These are phyloP conservation scores for Neltuma alba DNA, from an alignment of 306 rosid species.

Conservation along the genomic window DNA sequence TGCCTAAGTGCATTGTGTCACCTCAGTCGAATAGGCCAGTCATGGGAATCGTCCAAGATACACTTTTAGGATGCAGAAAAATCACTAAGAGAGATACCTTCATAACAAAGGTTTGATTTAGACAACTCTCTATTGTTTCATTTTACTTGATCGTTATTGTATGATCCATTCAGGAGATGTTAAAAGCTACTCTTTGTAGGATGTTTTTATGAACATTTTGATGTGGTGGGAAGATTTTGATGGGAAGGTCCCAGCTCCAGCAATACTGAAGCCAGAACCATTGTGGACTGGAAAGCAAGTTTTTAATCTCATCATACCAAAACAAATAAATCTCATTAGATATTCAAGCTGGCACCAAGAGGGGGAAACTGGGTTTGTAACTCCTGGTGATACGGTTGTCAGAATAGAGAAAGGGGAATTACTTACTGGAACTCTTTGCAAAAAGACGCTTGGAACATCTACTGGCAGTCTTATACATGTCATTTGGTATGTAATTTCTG, in stretches of 20 bases:
- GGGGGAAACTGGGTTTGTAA: slow-evolving; percentile 68
- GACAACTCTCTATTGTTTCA: slow-evolving; percentile 20
- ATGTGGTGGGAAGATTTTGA: slow-evolving; percentile 99
- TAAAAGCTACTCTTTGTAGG: slow-evolving; percentile 52
- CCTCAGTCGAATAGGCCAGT: slow-evolving; percentile 98
- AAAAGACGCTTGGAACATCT: slow-evolving; percentile 92
- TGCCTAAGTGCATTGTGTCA: slow-evolving; percentile 97
- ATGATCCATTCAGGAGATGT: slow-evolving; percentile 31
- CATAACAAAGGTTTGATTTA: slow-evolving; percentile 70
- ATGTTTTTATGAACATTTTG: slow-evolving; percentile 96
- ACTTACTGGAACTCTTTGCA: slow-evolving; percentile 94
- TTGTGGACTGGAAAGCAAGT: slow-evolving; percentile 99
- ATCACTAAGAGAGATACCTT: slow-evolving; percentile 96
- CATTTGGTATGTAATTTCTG: slow-evolving; percentile 66
- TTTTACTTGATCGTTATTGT: slow-evolving; percentile 22
- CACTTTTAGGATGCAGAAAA: slow-evolving; percentile 92
- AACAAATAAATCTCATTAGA: slow-evolving; percentile 84
- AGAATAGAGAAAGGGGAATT: slow-evolving; percentile 97
- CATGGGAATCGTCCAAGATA: slow-evolving; percentile 98
- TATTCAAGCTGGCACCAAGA: slow-evolving; percentile 94
- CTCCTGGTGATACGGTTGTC: slow-evolving; percentile 94
- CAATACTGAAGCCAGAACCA: slow-evolving; percentile 95
- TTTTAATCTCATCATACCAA: slow-evolving; percentile 95
- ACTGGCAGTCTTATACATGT: slow-evolving; percentile 98
- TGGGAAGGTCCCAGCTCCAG: slow-evolving; percentile 93